A percentile compares a stretch with the other conserved stretches of the same genome.
Conservation (phyloP, 106 monocot species). For the Narthecium ossifragum region DNA sequence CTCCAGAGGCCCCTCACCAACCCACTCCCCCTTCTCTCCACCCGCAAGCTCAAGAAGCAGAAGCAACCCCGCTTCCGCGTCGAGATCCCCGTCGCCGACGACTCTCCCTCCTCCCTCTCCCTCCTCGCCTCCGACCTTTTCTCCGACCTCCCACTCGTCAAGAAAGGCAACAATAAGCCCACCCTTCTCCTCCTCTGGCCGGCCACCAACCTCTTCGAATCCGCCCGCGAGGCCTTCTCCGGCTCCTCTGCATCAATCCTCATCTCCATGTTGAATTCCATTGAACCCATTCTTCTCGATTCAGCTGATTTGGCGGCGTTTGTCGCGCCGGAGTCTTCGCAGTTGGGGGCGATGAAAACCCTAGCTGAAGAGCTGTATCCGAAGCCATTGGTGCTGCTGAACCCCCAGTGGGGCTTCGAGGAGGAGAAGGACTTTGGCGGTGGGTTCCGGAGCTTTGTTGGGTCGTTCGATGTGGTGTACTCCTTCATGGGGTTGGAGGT, state of each 20-base stretch:
- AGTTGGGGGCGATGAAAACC: conserved; percentile 37
- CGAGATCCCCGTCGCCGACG: conserved; percentile 86
- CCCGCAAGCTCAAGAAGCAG: conserved; percentile 64
- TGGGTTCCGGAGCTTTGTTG: conserved; percentile 34
- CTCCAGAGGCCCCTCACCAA: conserved; percentile 79
- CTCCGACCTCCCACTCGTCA: conserved; percentile 37
- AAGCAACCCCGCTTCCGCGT: conserved; percentile 64
- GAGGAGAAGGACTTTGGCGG: conserved; percentile 42
- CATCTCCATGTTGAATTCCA: conserved; percentile 33
- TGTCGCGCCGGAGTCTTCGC: conserved; percentile 38
- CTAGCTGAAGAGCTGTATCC: conserved; percentile 38
- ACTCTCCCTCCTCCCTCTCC: conserved; percentile 53
- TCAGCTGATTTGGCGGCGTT: conserved; percentile 64
- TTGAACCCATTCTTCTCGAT: conserved; percentile 9
- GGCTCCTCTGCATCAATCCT: neutral
- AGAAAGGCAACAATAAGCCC: conserved; percentile 40
- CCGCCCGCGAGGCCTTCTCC: conserved; percentile 28
- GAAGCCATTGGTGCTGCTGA: conserved; percentile 78
- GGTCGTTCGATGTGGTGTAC: conserved; percentile 79
- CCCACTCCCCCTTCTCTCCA: conserved; percentile 40
- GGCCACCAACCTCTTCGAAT: conserved; percentile 6
- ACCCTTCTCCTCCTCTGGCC: conserved; percentile 62
- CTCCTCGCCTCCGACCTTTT: conserved; percentile 64
- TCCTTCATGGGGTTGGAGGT: conserved; percentile 95
- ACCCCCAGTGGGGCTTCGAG: conserved; percentile 81